Conservation (phyloP, 2,329 filamentous ascomycete species). For the Sporothrix variecibatus region DNA sequence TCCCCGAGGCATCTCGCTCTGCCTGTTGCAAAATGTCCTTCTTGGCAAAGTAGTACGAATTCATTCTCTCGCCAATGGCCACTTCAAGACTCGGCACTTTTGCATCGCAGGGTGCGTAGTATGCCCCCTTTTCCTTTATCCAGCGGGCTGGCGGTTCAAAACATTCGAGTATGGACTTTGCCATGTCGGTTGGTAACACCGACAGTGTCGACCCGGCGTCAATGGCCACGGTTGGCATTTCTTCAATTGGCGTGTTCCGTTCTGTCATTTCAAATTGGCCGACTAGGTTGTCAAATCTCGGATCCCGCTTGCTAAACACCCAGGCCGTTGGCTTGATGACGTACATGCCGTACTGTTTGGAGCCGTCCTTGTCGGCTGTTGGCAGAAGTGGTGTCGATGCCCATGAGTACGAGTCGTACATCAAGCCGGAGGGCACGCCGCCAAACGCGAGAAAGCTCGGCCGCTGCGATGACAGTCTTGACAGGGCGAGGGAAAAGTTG, state of each 20-base stretch:
- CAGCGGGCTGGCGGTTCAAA: background rate
- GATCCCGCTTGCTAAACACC: background rate
- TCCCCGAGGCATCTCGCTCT: background rate
- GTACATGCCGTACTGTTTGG: background rate
- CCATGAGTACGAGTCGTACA: background rate
- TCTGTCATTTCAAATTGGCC: too few species aligned
- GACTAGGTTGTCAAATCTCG: too few species aligned
- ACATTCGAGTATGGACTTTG: background rate
- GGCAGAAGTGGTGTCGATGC: background rate
- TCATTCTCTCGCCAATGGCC: background rate
- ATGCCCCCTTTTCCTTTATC: background rate
- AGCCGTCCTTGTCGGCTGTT: background rate
- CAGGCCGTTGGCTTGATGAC: background rate
- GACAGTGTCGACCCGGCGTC: background rate
- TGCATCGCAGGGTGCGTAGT: background rate
- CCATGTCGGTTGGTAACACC: background rate
- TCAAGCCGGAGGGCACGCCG: background rate
- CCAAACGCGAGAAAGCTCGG: background rate
- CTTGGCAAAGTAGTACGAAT: background rate
- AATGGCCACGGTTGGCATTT: background rate
- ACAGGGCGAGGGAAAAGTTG: background rate
- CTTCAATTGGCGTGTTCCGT: too few species aligned
- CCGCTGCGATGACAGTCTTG: background rate
- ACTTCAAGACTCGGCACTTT: background rate
- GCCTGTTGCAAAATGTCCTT: background rate